A percentile compares a stretch with the other conserved stretches of the same genome.
Conservation (phyloP, 805 yeast species). For the Schizosaccharomyces octosporus region DNA sequence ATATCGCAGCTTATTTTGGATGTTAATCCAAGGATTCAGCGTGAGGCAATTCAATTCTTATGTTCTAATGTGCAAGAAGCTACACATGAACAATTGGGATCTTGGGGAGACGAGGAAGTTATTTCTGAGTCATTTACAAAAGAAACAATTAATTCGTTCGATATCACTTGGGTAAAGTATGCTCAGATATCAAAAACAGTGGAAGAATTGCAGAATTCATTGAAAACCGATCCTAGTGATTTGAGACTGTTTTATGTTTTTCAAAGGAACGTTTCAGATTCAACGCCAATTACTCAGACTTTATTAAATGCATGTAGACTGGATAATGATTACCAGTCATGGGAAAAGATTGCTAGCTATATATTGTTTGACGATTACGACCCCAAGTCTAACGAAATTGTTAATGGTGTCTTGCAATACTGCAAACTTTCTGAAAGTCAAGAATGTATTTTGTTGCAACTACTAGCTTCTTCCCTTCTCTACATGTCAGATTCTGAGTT, state of each 20-base stretch:
- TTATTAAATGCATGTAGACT: background rate
- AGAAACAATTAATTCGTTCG: background rate
- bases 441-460: background rate
- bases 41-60: conserved; percentile 31
- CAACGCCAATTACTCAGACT: background rate
- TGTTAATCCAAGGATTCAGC: conserved; percentile 14
- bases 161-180: background rate
- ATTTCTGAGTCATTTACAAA: background rate
- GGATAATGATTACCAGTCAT: background rate
- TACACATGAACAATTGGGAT: background rate
- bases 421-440: background rate
- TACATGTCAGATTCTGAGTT: background rate
- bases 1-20: conserved; percentile 20
- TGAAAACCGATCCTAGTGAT: too few relatives aligned
- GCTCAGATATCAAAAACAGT: background rate
- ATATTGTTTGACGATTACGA: background rate
- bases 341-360: background rate
- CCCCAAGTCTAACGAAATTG: background rate
- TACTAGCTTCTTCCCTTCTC: background rate
- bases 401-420: background rate
- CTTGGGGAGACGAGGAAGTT: background rate
- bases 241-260: too few relatives aligned
- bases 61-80: conserved; percentile 13
- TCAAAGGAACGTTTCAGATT: too few relatives aligned
- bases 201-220: background rate